Conservation (phyloP, 1,139 yeast species). For the Geotrichum bryndzae region DNA sequence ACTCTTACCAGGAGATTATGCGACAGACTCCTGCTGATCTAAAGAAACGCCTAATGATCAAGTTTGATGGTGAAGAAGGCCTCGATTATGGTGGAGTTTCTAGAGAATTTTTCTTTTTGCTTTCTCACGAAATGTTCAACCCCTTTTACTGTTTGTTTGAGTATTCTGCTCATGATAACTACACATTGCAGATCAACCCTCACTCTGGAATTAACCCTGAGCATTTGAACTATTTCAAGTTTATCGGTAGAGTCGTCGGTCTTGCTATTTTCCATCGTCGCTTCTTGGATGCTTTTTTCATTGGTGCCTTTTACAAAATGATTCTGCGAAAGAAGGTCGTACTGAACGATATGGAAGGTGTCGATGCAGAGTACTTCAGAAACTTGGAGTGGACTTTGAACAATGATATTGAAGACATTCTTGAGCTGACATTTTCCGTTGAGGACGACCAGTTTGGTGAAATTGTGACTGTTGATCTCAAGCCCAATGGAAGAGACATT, state of each 20-base stretch:
- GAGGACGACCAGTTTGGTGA: constrained; percentile 98
- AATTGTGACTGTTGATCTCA: constrained; percentile 82
- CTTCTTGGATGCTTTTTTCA: constrained; percentile 95
- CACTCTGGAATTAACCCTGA: constrained; percentile 98
- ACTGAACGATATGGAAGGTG: constrained; percentile 97
- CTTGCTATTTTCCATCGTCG: constrained; percentile 97
- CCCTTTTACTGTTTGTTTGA: constrained; percentile 97
- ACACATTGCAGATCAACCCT: constrained; percentile 95
- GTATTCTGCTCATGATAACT: constrained; percentile 96
- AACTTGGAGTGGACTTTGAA: constrained; percentile 94
- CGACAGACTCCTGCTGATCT: constrained; percentile 98
- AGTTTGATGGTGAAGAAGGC: constrained; percentile 99
- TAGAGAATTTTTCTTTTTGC: constrained; percentile 90
- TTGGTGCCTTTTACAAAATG: constrained; percentile 97
- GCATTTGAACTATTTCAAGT: constrained; percentile 94
- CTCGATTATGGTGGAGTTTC: constrained; percentile 99
- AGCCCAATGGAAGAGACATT: constrained; percentile 78
- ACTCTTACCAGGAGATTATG: constrained; percentile 96
- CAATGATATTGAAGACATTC: constrained; percentile 79
- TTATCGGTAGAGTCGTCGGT: constrained; percentile 97
- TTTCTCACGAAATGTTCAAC: constrained; percentile 97
- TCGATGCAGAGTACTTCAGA: constrained; percentile 95
- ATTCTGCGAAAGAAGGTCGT: constrained; percentile 93
- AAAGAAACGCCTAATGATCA: constrained; percentile 95
- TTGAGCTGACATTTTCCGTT: constrained; percentile 86